Evolutionary conservation across 192 early-diverging fungal species (phyloP).

Genomic region (Gryganskiella cystojenkinii): DNA sequence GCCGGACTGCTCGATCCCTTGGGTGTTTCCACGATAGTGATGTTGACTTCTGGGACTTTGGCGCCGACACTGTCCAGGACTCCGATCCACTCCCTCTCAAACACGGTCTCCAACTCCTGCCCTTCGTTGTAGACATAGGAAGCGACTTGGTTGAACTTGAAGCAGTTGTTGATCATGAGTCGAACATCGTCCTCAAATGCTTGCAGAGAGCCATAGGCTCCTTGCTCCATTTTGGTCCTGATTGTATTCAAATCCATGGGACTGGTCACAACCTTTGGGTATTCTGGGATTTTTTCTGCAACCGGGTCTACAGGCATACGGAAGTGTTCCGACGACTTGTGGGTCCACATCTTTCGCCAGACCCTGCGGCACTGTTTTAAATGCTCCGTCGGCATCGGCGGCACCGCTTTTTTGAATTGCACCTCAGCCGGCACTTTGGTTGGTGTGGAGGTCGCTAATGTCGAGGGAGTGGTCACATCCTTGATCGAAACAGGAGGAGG

Average conservation of each 20-base stretch:
- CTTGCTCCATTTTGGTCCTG: constrained; percentile 54
- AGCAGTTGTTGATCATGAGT: constrained; percentile 68
- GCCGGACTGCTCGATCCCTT: constrained; percentile 21
- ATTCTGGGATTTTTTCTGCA: constrained; percentile 70
- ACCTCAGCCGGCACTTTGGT: constrained; percentile 7
- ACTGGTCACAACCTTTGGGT: constrained; percentile 70
- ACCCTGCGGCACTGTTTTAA: constrained; percentile 49
- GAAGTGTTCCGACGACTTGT: constrained; percentile 67
- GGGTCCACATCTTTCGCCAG: constrained; percentile 56
- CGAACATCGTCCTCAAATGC: constrained; percentile 65
- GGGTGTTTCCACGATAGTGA: constrained; percentile 61
- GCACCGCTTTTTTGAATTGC: constrained; percentile 10
- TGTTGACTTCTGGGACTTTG: constrained; percentile 55
- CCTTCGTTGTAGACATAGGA: constrained; percentile 73
- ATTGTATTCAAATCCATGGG: constrained; percentile 69
- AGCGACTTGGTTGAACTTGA: constrained; percentile 69
- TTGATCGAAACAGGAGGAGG: neutral
- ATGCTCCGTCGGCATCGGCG: constrained; percentile 35
- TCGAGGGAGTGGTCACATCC: constrained; percentile 7
- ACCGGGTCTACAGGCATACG: constrained; percentile 75
- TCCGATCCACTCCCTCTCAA: constrained; percentile 59
- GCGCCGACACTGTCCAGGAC: constrained; percentile 41
- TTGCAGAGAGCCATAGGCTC: constrained; percentile 51
- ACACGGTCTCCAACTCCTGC: constrained; percentile 57
- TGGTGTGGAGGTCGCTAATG: constrained; percentile 6